Evolutionary conservation across 768 basidiomycete genomes (phyloP), one percentile per base, ranked within the genome.

Genomic region (Amanita thiersii): DNA sequence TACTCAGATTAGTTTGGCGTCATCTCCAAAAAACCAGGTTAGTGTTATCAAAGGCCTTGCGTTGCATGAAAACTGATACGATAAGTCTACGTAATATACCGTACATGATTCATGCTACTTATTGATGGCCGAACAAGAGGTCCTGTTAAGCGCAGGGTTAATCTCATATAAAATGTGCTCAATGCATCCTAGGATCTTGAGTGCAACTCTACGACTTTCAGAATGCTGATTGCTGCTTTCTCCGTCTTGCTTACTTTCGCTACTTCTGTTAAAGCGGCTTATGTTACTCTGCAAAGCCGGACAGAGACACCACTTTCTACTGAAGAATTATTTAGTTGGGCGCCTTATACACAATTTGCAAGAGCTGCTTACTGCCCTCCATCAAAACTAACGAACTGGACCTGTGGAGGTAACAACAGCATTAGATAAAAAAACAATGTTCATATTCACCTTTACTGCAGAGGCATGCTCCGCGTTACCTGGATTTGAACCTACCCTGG

Each of bases 341-440:
- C 61, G 1, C 73, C 74, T 6, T 77, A 62, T 39, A 65, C 70
- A 0, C 61, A 73, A 52, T 72, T 79, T 52, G 72, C 77, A 17
- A 61, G 72, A 20, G 77, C 75, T 1, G 70, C 75, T 12, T 78
- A 79, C 52, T 78, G 77, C 47, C 29, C 60, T 2, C 57, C 67
- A 1, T 53, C 47, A 44, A 58, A 52, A 33, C 46, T 70, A 12
- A 50, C 52, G 12, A 59, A 47, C 20, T 76, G 72, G 71, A 37
- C 51, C 1, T 80, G 70, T 49, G 69, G 75, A 44, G 53, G 69
- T 68, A 51, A 37, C 56, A 52, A 11, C 6, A 6, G 2, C 12
- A 8, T 14, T 9, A 11, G 25, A 14, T 20, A 37, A 9, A 25
- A n/a, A 9, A 12, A 26, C 14, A 18, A n/a, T 11, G n/a, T n/a